Evolutionary conservation across 2,329 filamentous ascomycete genomes (phyloP), one percentile per base, ranked within the genome.

Genomic region (Ceratocystis lukuohia): DNA sequence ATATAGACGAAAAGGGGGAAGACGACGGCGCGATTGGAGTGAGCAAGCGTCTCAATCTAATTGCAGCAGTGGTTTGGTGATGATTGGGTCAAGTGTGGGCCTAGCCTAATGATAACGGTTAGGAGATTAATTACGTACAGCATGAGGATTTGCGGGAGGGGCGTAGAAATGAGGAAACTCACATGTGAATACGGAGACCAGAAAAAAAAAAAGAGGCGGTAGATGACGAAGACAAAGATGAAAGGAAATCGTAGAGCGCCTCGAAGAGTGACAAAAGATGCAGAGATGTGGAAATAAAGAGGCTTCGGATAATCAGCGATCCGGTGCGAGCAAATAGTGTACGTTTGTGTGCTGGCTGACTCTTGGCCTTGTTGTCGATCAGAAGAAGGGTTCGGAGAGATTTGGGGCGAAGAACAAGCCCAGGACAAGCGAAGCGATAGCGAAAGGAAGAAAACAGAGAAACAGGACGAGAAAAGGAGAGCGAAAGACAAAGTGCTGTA

Each of bases 51-150:
- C 53, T 57, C 25, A 28, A n/a, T 56, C 12, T 56, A 56, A 25
- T 25, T 22, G 25, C 50, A 25, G 12, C 2, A n/a, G 53, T 5
- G 28, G 53, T 17, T 57, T 33, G 53, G 20, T 33, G 48, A 53
- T 53, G 53, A 8, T 57, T 57, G 53, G 30, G 25, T 57, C 53
- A 57, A 57, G 53, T 30, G 53, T 33, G 53, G 53, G 53, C 53
- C 53, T 57, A 3, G 53, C 10, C 22, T 57, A 28, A 57, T 17
- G 53, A 57, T 57, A 57, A 57, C 17, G 53, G 53, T 57, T 57
- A 57, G 20, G 48, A 50, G 37, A 50, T 33, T 57, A 33, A 57
- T 30, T 57, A 57, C 53, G 53, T 57, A 57, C 53, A 57, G 53
- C 25, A 30, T 57, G 53, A 28, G 53, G 53, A 57, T 57, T 25